Evolutionary conservation across 2,329 filamentous ascomycete species (phyloP), one percentile per base, ranked within the genome.

Genomic region (Monilinia fructicola): DNA sequence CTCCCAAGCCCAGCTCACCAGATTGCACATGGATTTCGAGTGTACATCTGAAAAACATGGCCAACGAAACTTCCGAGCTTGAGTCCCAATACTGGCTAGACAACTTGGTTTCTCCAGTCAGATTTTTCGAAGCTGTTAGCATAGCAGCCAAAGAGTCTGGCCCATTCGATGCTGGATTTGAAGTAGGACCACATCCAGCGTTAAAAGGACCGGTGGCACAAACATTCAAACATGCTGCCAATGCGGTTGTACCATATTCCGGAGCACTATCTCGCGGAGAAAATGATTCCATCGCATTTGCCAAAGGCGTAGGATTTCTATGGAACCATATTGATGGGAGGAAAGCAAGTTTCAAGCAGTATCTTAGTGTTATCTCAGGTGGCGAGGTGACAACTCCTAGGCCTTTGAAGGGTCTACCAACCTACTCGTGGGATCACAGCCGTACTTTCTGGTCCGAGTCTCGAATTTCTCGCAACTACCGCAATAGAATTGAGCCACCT

Each of bases 381-480:
- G 35, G 50, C 2, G 38, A 16, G 18, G 23, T 63, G 21, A 35
- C 67, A 10, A 64, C 65, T 12, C 60, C 44, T 4, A 59, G 31
- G 10, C n/a, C 63, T 23, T 21, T 85, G 3, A 71, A 76, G 1
- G 78, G 83, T 64, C 72, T 86, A 12, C 84, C 84, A 1, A 76
- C 78, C 0, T 86, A 86, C 66, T 78, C 81, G 1, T 86, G 82
- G 82, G 82, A 85, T 31, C 83, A 85, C 65, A 73, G 75, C n/a
- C 80, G 78, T 31, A 74, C 71, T 0, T 84, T 83, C 71, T 86
- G 84, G 83, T 77, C 81, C 65, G 83, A 86, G 67, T 82, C 82
- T 2, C 79, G 82, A 54, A 73, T 82, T 3, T 81, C 81, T 21
- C 71, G 75, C 18, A 77, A 79, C 21, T 79, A 80, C 63, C 79